Evolutionary conservation across 495 filamentous ascomycete species (phyloP).

Genomic region (Penicillium robsamsonii): DNA sequence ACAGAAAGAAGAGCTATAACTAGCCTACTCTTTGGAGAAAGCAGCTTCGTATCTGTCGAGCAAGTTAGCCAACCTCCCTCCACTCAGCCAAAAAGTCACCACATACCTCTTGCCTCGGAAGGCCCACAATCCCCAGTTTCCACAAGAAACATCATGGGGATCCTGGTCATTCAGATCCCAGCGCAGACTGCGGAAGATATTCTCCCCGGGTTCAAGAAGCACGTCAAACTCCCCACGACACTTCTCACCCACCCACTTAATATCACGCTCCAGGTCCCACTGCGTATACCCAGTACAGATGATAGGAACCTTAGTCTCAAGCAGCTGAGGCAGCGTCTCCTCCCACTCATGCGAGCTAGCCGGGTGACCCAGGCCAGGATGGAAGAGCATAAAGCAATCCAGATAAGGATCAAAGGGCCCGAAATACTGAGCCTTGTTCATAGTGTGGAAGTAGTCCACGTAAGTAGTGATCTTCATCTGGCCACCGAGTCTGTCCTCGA

Average conservation of each 20-base stretch:
- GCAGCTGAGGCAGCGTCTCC: slow-evolving; percentile 78
- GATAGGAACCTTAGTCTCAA: slow-evolving; percentile 94
- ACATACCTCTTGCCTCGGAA: slow-evolving; percentile 95
- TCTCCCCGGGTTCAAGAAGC: slow-evolving; percentile 88
- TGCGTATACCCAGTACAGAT: slow-evolving; percentile 94
- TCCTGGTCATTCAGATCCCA: slow-evolving; percentile 98
- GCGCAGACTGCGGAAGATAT: slow-evolving; percentile 86
- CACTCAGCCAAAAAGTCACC: slow-evolving; percentile 10
- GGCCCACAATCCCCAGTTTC: slow-evolving; percentile 95
- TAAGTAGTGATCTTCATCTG: slow-evolving; percentile 94
- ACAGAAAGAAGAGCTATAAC: slow-evolving; percentile 18
- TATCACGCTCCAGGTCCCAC: slow-evolving; percentile 88
- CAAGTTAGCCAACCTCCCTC: slow-evolving; percentile 9
- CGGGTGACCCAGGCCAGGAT: slow-evolving; percentile 92
- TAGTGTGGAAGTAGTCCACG: slow-evolving; percentile 96
- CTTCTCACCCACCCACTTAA: slow-evolving; percentile 81
- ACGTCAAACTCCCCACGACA: slow-evolving; percentile 87
- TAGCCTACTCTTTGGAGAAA: slow-evolving; percentile 21
- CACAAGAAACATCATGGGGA: slow-evolving; percentile 88
- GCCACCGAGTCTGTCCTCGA: slow-evolving; percentile 81
- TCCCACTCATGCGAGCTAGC: slow-evolving; percentile 90
- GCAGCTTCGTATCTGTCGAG: slow-evolving; percentile 43
- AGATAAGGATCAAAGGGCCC: slow-evolving; percentile 96
- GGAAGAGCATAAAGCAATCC: slow-evolving; percentile 93
- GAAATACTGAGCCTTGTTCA: slow-evolving; percentile 86